These are phyloP conservation scores for Phytophthora sp. DNA, from an alignment of 352 stramenopile genomes.

Conservation along the genomic window DNA sequence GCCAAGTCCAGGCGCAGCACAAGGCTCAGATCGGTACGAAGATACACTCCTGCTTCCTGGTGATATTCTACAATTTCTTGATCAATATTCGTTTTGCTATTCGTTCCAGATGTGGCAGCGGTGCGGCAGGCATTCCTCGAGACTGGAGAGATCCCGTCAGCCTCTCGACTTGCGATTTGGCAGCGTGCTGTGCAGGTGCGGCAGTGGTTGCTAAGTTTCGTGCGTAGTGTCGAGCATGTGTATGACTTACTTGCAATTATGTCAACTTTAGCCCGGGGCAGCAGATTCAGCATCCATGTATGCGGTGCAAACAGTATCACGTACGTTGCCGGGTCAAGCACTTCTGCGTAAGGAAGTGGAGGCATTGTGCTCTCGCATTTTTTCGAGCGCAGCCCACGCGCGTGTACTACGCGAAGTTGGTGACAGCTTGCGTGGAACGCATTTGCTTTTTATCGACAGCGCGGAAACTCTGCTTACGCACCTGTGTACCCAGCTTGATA, in stretches of 20 bases:
- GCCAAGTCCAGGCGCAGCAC: conserved; percentile 42
- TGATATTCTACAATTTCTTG: neutral
- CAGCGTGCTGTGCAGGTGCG: conserved; percentile 53
- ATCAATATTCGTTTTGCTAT: conserved; percentile 3
- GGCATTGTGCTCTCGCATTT: conserved; percentile 64
- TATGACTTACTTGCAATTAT: no score
- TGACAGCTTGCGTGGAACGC: conserved; percentile 53
- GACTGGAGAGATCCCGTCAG: conserved; percentile 42
- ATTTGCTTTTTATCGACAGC: conserved; percentile 78
- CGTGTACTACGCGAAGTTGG: conserved; percentile 38
- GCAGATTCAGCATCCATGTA: conserved; percentile 74
- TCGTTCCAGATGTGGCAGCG: conserved; percentile 35
- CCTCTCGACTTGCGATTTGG: conserved; percentile 62
- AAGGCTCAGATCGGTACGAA: conserved; percentile 37
- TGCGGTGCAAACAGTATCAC: conserved; percentile 65
- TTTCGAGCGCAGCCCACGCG: conserved; percentile 59
- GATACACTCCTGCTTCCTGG: neutral
- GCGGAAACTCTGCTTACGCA: conserved; percentile 75
- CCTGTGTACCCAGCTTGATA: conserved; percentile 63
- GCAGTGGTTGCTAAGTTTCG: neutral
- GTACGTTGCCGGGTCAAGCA: conserved; percentile 58
- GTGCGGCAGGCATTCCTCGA: conserved; percentile 42
- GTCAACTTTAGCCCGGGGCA: conserved; percentile 24
- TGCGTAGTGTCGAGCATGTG: no score
- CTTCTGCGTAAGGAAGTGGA: conserved; percentile 76